phyloP scores from a whole-genome alignment of 176 grass and related monocot species.

The Canna indica region DNA sequence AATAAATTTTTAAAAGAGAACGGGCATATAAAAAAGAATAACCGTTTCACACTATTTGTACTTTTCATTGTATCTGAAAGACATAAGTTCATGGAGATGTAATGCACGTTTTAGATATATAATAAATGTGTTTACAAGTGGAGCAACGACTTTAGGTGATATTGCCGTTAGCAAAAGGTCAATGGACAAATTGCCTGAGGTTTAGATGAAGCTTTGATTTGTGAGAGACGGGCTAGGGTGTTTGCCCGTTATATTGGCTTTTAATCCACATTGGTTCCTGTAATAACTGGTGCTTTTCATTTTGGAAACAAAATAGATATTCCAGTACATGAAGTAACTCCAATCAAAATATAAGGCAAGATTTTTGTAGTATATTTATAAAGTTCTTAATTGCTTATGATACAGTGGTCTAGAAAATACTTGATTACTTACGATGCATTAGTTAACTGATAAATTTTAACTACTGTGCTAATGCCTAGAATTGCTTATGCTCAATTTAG shows the following conservation, averaged over 20 bases:
- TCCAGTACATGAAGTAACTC: neutral
- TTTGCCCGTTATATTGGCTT: no score
- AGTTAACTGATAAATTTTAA: neutral
- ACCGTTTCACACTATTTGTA: no score
- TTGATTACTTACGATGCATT: neutral
- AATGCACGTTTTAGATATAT: neutral
- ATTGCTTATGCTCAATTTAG: neutral
- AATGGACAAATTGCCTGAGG: neutral
- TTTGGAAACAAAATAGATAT: neutral
- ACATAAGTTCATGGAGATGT: neutral
- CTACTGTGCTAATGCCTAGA: neutral
- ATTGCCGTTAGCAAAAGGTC: neutral
- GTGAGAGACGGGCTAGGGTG: neutral
- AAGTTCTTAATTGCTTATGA: no score
- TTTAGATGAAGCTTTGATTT: neutral
- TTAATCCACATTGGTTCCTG: neutral
- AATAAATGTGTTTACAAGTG: neutral
- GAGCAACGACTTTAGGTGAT: neutral
- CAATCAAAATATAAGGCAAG: no score
- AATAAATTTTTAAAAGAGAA: neutral
- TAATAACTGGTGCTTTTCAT: neutral
- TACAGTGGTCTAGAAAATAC: neutral
- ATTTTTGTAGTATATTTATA: no score
- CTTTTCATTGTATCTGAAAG: no score
- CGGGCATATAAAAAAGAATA: no score